These are phyloP conservation scores for Trichophyton simii DNA, from an alignment of 2,329 filamentous ascomycete species.

Conservation along the genomic window DNA sequence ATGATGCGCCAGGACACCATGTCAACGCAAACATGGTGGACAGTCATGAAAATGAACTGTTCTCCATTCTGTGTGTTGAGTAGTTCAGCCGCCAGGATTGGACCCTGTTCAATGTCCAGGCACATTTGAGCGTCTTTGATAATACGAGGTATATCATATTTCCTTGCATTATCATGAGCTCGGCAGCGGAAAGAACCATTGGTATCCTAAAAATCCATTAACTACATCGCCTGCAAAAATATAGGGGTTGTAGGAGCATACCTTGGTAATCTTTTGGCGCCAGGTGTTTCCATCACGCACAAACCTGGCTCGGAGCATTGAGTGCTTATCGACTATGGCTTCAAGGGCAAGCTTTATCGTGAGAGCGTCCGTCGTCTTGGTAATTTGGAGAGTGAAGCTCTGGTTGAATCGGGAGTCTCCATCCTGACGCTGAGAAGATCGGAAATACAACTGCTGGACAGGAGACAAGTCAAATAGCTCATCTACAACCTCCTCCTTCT, in stretches of 20 bases:
- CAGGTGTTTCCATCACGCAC: conserved; percentile 10
- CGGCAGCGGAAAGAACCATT: conserved; percentile 9
- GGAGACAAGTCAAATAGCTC: conserved; percentile 15
- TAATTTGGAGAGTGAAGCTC: conserved; percentile 14
- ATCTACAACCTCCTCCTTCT: conserved; percentile 12
- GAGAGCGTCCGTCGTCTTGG: background rate
- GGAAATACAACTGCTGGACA: conserved; percentile 17
- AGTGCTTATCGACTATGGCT: conserved; percentile 13
- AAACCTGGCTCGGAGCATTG: conserved; percentile 17
- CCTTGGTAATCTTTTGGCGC: conserved; percentile 17
- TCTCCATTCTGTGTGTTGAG: conserved; percentile 20
- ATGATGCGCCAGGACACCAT: conserved; percentile 15
- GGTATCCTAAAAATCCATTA: conserved; percentile 14
- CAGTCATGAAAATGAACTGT: conserved; percentile 22
- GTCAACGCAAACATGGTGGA: conserved; percentile 23
- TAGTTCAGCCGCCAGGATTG: conserved; percentile 19
- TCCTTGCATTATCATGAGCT: conserved; percentile 10
- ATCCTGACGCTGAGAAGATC: conserved; percentile 2
- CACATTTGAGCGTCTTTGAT: conserved; percentile 19
- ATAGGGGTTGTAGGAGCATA: conserved; percentile 18
- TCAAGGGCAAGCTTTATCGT: conserved; percentile 10
- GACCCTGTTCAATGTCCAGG: conserved; percentile 23
- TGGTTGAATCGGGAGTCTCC: conserved; percentile 16
- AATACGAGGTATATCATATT: conserved; percentile 16
- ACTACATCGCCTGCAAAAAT: conserved; percentile 12